Base-by-base conservation (phyloP, 441 rosid genomes). In the Cnidoscolus chayamansa region DNA sequence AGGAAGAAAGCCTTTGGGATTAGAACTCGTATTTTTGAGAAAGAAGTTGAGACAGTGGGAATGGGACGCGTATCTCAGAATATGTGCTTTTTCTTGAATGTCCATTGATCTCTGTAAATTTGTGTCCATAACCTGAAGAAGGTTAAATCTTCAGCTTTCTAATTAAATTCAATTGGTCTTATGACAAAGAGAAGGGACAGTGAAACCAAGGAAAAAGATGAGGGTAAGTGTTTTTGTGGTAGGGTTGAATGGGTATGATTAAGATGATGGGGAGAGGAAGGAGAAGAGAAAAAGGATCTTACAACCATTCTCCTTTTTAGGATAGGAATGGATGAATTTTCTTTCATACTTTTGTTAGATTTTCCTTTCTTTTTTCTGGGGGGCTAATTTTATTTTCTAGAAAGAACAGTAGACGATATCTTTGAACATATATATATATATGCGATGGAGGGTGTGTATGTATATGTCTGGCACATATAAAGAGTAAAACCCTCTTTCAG, bases 361-460 rank as follows among this genome's bases (percentile, higher is more conserved):
- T 63, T 63, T 63, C 62, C 8, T 68, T 16, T 25, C 10, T 13
- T 53, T 65, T 60, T 66, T 19, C 15, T 17, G 20, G 72, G 59
- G n/a, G 32, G 30, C 75, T 63, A 57, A 53, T 57, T 43, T 25
- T 61, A 53, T 72, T 85, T 74, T 79, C 47, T 70, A 54, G 79
- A 69, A 49, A 76, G 51, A 59, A 65, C 35, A 63, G 78, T 72
- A 64, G 76, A 57, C 58, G 58, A 30, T 15, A 16, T 68, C 55
- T 70, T 71, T 61, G 20, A 71, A 74, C 71, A 55, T 30, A 40
- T 40, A 40, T 40, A 40, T 40, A 40, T 40, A 66, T 64, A 66
- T 84, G 76, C 77, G 75, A 40, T 53, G 47, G 81, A 72, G 74
- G 81, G 76, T 79, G 79, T 71, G 62, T 68, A 76, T 82, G 79